Percentiles rank a stretch among this genome's conserved stretches.
These are phyloP conservation scores for Tolypocladium endophyticum DNA, from an alignment of 2,329 filamentous ascomycete species.

Conservation along the genomic window DNA sequence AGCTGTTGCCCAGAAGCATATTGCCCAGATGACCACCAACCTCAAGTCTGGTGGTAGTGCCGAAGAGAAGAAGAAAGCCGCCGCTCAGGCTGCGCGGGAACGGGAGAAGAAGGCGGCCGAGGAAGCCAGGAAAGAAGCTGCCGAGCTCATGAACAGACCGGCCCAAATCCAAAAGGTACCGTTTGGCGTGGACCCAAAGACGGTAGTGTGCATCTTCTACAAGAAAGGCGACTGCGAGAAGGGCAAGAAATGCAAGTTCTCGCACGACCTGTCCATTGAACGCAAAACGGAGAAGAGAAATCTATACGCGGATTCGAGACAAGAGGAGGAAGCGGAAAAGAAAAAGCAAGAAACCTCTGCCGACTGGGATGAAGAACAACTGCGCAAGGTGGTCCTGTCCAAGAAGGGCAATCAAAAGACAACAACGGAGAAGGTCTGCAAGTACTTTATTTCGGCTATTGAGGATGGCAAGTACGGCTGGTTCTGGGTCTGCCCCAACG, in stretches of 20 bases:
- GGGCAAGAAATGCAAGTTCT: conserved; percentile 96
- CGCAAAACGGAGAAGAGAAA: conserved; percentile 88
- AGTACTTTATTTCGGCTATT: conserved; percentile 92
- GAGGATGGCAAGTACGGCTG: conserved; percentile 98
- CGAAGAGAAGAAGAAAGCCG: conserved; percentile 74
- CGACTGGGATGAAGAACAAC: conserved; percentile 95
- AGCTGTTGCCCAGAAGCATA: conserved; percentile 77
- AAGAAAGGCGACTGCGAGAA: conserved; percentile 98
- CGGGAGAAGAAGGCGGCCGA: conserved; percentile 89
- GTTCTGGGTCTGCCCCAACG: conserved; percentile 98
- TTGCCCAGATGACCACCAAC: conserved; percentile 70
- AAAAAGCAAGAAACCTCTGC: conserved; percentile 91
- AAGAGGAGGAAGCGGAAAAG: conserved; percentile 55
- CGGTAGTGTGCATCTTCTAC: conserved; percentile 89
- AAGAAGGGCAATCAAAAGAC: conserved; percentile 97
- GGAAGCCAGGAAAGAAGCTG: conserved; percentile 67
- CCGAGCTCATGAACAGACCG: conserved; percentile 78
- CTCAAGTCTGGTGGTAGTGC: conserved; percentile 65
- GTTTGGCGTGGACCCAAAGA: conserved; percentile 97
- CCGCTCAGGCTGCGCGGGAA: conserved; percentile 57
- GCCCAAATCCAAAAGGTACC: conserved; percentile 96
- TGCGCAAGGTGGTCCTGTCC: conserved; percentile 79
- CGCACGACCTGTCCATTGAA: conserved; percentile 80
- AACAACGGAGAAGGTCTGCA: conserved; percentile 97
- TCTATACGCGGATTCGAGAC: conserved; percentile 76